Evolutionary conservation across 805 yeast species (phyloP).

Genomic region (Candida parachauliodes): DNA sequence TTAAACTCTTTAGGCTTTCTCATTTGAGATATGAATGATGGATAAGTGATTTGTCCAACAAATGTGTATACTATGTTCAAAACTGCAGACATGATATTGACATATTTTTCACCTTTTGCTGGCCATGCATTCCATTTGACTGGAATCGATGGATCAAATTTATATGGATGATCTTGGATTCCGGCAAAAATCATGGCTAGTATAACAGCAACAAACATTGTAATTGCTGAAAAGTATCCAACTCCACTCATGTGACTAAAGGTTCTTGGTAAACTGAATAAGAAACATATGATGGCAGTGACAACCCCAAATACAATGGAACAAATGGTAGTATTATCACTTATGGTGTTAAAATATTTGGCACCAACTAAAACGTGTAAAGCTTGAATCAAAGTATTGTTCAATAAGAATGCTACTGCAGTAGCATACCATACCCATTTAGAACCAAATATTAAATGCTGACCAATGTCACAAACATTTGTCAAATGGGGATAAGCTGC

Average conservation of each 20-base stretch:
- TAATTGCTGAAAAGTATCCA: slow-evolving; percentile 51
- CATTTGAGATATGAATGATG: slow-evolving; percentile 61
- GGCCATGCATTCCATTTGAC: slow-evolving; percentile 50
- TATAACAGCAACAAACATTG: slow-evolving; percentile 56
- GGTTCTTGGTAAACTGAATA: slow-evolving; percentile 55
- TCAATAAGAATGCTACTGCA: slow-evolving; percentile 49
- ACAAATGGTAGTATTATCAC: slow-evolving; percentile 45
- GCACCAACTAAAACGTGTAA: slow-evolving; percentile 61
- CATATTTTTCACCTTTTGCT: slow-evolving; percentile 48
- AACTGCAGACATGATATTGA: slow-evolving; percentile 51
- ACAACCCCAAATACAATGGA: slow-evolving; percentile 52
- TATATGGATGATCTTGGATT: slow-evolving; percentile 46
- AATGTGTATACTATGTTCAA: slow-evolving; percentile 60
- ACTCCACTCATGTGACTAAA: slow-evolving; percentile 49
- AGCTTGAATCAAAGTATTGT: slow-evolving; percentile 56
- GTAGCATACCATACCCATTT: slow-evolving; percentile 56
- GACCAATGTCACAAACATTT: slow-evolving; percentile 58
- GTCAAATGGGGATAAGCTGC: slow-evolving; percentile 48
- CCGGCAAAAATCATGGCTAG: slow-evolving; percentile 54
- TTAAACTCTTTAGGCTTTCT: slow-evolving; percentile 52
- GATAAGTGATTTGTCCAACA: slow-evolving; percentile 63
- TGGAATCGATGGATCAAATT: slow-evolving; percentile 31
- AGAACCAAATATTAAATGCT: slow-evolving; percentile 49
- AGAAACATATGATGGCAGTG: slow-evolving; percentile 45
- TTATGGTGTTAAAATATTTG: slow-evolving; percentile 53